phyloP scores from a whole-genome alignment of 805 yeast genomes.

The Candida sphagnicola region DNA sequence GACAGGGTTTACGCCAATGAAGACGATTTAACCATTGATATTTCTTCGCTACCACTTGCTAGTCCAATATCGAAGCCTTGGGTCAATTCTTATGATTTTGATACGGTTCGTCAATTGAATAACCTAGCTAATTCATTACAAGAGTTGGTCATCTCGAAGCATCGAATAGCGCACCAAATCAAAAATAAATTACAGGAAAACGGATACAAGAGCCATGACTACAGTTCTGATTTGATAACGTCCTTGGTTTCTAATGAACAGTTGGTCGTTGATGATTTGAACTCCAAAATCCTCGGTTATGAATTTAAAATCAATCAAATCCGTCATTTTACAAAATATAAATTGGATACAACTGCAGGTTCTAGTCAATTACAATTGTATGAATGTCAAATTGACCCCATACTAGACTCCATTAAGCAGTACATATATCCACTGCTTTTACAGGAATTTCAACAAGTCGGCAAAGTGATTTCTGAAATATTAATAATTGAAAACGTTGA shows the following conservation, averaged over 20 bases:
- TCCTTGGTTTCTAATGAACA: slow-evolving; percentile 7
- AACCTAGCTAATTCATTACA: slow-evolving; percentile 21
- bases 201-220: too few relatives aligned
- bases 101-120: slow-evolving; percentile 23
- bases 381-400: slow-evolving; percentile 23
- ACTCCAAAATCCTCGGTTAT: slow-evolving; percentile 6
- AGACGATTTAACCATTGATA: slow-evolving; percentile 1
- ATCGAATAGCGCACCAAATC: slow-evolving; percentile 17
- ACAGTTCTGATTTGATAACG: slow-evolving; percentile 3
- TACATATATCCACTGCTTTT: slow-evolving; percentile 21
- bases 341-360: not conserved
- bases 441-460: slow-evolving; percentile 10
- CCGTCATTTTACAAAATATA: slow-evolving; percentile 12
- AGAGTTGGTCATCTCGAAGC: slow-evolving; percentile 26
- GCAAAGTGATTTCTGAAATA: slow-evolving; percentile 18
- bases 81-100: slow-evolving; percentile 23
- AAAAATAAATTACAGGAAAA: slow-evolving; percentile 4
- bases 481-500: slow-evolving; percentile 23
- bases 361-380: slow-evolving; percentile 21
- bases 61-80: not conserved
- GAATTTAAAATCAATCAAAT: slow-evolving; percentile 6
- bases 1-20: slow-evolving; percentile 17
- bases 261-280: slow-evolving; percentile 16
- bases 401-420: slow-evolving; percentile 18
- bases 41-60: not conserved